Conservation (phyloP, 75 land plant genomes). For the Gnetum montanum region DNA sequence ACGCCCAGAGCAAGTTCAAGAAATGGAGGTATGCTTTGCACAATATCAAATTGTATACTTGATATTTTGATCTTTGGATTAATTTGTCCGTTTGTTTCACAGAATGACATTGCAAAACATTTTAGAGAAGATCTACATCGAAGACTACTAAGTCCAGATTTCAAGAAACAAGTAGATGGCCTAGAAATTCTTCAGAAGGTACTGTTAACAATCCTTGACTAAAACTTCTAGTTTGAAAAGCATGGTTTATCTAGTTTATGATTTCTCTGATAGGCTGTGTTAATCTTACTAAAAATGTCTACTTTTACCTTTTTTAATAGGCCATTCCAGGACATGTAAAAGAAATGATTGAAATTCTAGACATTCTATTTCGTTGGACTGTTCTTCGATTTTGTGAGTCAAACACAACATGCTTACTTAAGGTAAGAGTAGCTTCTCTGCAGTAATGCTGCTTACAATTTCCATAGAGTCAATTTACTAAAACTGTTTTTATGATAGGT, state of each 20-base stretch:
- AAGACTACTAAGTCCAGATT: slow-evolving; percentile 77
- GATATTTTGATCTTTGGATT: not conserved
- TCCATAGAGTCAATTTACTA: slow-evolving; percentile 3
- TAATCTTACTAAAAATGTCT: too few relatives aligned
- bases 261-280: too few relatives aligned
- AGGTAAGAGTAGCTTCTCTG: slow-evolving; percentile 59
- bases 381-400: slow-evolving; percentile 87
- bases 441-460: not conserved
- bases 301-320: too few relatives aligned
- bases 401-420: slow-evolving; percentile 91
- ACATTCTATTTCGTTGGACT: slow-evolving; percentile 83
- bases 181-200: slow-evolving; percentile 93
- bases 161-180: slow-evolving; percentile 98
- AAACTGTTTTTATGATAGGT: slow-evolving; percentile 37
- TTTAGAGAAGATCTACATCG: slow-evolving; percentile 88
- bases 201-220: not conserved
- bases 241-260: not conserved
- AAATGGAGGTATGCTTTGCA: slow-evolving; percentile 65
- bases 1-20: slow-evolving; percentile 84
- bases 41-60: not conserved
- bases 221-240: too few relatives aligned
- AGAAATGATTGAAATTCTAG: slow-evolving; percentile 74
- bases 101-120: slow-evolving; percentile 70
- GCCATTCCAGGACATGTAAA: slow-evolving; percentile 62
- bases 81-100: slow-evolving; percentile 14